Base-by-base conservation (phyloP, 2,329 filamentous ascomycete genomes). In the Cladophialophora yegresii region DNA sequence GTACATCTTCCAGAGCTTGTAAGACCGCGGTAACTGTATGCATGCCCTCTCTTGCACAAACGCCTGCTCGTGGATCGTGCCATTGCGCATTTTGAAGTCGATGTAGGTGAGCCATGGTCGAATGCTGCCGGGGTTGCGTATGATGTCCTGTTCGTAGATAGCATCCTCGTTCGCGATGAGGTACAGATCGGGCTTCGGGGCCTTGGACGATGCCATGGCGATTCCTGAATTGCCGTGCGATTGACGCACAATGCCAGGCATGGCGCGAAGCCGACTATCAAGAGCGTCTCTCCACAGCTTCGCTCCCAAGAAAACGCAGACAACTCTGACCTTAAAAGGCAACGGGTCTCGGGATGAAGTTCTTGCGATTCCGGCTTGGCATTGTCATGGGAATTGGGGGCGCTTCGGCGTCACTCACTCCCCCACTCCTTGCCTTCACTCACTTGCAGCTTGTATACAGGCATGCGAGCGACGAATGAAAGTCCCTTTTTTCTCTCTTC, bases 1-100 rank as follows among this genome's bases (percentile, higher is more conserved):
- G 77, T 98, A 99, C 86, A 96, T 87, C 80, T 96, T 98, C 95
- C 95, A 99, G 55, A 99, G 83, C 81, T 99, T 99, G 82, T 96
- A 99, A 30, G 93, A 98, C 71, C 95, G 87, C 56, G 95, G 95
- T 53, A 99, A 84, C 72, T 96, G 90, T 68, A 86, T 83, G 77
- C 93, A 97, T 63, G 95, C 93, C 74, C 95, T 87, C 79, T 98
- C 95, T 80, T 98, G 89, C 43, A 92, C 85, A 75, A 89, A 89
- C 58, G 92, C 90, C 79, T 96, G 93, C 79, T 98, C 93, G 60
- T 91, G 86, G 50, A 91, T 75, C 51, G 85, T 91, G 71, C 93
- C 93, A 83, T 96, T 90, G 72, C 92, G 90, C 71, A 87, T 81
- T 79, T 99, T 99, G 83, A 91, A 93, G 70, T 92, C 88, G 75